Percentiles rank a stretch among this genome's conserved stretches.
Conservation (phyloP, 106 monocot species). For the Triglochin maritima region DNA sequence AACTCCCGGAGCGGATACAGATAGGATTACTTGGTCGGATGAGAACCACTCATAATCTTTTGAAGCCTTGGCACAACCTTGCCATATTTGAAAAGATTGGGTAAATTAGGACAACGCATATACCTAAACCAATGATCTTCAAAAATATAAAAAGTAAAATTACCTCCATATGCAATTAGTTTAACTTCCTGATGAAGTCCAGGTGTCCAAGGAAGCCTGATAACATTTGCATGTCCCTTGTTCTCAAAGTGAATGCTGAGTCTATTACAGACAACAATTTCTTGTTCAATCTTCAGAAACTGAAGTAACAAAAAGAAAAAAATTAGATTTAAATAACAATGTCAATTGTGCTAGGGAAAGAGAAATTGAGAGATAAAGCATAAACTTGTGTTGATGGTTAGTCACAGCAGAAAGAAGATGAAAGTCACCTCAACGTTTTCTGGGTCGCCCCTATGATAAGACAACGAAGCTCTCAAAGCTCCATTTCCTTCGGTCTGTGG, state of each 20-base stretch:
- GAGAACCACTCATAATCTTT: constrained; percentile 77
- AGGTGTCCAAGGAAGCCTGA: constrained; percentile 84
- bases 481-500: constrained; percentile 60
- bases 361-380: background rate
- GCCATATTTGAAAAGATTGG: constrained; percentile 4
- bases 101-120: background rate
- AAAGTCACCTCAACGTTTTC: constrained; percentile 53
- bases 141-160: constrained; percentile 3
- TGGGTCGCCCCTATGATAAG: constrained; percentile 36
- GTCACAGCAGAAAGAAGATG: no score
- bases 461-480: constrained; percentile 49
- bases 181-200: constrained; percentile 63
- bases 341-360: background rate
- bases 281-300: constrained; percentile 62
- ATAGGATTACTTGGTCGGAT: constrained; percentile 44
- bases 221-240: constrained; percentile 18
- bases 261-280: constrained; percentile 64
- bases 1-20: constrained; percentile 48
- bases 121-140: background rate
- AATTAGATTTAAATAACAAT: background rate
- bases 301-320: constrained; percentile 17
- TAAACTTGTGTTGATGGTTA: background rate
- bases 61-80: constrained; percentile 58
- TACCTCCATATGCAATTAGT: constrained; percentile 75
- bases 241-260: constrained; percentile 34